These are phyloP conservation scores for Candida schatavii DNA, from an alignment of 805 yeast genomes.

Conservation along the genomic window DNA sequence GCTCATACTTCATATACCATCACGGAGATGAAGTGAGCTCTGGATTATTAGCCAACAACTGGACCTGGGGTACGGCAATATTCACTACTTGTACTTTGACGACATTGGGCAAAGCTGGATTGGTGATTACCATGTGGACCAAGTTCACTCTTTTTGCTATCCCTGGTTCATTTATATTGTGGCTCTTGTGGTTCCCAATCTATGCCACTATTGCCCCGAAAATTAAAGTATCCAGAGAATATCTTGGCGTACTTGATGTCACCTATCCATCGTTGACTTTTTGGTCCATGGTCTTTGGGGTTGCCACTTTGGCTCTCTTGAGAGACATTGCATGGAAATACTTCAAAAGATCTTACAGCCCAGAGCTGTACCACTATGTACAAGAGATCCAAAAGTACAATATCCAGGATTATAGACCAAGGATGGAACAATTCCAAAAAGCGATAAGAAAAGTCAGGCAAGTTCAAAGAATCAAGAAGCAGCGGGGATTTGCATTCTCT, in stretches of 20 bases:
- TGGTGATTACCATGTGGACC: constrained; percentile 91
- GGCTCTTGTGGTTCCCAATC: constrained; percentile 84
- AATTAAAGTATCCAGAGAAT: constrained; percentile 78
- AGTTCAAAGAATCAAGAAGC: constrained; percentile 96
- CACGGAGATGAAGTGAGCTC: constrained; percentile 61
- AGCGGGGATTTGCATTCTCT: constrained; percentile 97
- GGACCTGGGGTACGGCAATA: constrained; percentile 93
- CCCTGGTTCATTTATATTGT: constrained; percentile 85
- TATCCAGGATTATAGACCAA: constrained; percentile 90
- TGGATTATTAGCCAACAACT: constrained; percentile 79
- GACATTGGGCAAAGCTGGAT: constrained; percentile 91
- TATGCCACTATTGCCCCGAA: constrained; percentile 85
- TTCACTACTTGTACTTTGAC: constrained; percentile 86
- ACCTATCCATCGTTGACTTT: constrained; percentile 75
- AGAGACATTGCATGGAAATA: constrained; percentile 95
- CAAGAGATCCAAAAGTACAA: constrained; percentile 96
- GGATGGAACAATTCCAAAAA: constrained; percentile 93
- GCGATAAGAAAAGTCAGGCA: constrained; percentile 97
- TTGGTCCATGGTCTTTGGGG: constrained; percentile 78
- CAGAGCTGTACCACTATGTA: constrained; percentile 90
- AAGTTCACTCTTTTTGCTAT: constrained; percentile 88
- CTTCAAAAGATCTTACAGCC: constrained; percentile 85
- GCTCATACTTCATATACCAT: constrained; percentile 64
- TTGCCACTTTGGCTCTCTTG: constrained; percentile 73
- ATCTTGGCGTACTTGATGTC: constrained; percentile 72